Conservation (phyloP, 306 rosid species). For the Pachyrhizus erosus region DNA sequence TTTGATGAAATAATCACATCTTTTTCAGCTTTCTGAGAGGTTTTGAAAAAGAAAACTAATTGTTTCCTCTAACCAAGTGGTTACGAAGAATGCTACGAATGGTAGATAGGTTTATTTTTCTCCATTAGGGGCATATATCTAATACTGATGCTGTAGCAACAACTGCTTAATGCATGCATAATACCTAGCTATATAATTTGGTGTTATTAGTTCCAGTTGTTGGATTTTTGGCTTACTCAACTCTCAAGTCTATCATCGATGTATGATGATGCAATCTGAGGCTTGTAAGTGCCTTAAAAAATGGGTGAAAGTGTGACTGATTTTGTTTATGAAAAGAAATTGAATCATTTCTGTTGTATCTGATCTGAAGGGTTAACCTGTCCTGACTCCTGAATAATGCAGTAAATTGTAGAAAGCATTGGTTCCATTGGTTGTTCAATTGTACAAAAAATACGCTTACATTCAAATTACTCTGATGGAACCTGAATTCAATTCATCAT, state of each 20-base stretch:
- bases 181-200: slow-evolving; percentile 1
- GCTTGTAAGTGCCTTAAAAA: slow-evolving; percentile 13
- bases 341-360: background rate
- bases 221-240: background rate
- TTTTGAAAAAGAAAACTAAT: background rate
- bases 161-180: slow-evolving; percentile 8
- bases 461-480: slow-evolving; percentile 21
- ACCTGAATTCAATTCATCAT: slow-evolving; percentile 34
- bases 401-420: slow-evolving; percentile 5
- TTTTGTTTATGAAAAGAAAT: slow-evolving; percentile 3
- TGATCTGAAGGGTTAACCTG: slow-evolving; percentile 30
- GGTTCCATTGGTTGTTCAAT: background rate
- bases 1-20: background rate
- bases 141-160: slow-evolving; percentile 31
- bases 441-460: background rate
- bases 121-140: slow-evolving; percentile 13
- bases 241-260: slow-evolving; percentile 6
- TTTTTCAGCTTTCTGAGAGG: background rate
- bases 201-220: background rate
- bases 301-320: background rate
- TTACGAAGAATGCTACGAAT: background rate
- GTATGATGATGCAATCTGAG: slow-evolving; percentile 2
- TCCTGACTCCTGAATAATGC: background rate
- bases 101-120: slow-evolving; percentile 19
- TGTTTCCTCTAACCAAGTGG: background rate